Percentiles rank a stretch among this genome's conserved stretches.
Evolutionary conservation across 805 yeast genomes (phyloP).

Genomic region (Candida xyloterini): DNA sequence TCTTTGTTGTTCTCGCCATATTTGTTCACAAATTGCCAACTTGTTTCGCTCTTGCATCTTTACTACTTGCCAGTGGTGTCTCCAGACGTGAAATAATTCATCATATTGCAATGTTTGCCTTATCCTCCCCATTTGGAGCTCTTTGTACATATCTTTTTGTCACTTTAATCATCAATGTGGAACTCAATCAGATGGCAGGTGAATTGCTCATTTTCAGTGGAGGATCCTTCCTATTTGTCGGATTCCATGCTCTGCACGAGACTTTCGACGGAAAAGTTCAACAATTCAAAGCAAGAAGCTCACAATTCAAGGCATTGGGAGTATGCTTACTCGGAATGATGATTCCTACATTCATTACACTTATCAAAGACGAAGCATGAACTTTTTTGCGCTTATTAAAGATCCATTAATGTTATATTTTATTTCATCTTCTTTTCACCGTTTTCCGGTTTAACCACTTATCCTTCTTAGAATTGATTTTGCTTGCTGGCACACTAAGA

Average conservation of each 20-base stretch:
- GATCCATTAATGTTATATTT: constrained; percentile 2
- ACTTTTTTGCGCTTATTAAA: constrained; percentile 4
- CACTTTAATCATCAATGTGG: constrained; percentile 7
- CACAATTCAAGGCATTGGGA: constrained; percentile 14
- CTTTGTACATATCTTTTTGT: constrained; percentile 41
- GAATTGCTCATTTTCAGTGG: constrained; percentile 60
- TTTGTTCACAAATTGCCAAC: constrained; percentile 75
- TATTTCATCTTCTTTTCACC: constrained; percentile 16
- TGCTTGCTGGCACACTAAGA: constrained; percentile 24
- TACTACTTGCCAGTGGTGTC: constrained; percentile 41
- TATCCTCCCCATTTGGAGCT: constrained; percentile 62
- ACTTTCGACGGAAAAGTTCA: constrained; percentile 21
- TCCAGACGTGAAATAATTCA: constrained; percentile 34
- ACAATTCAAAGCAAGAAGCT: neutral
- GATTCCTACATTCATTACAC: constrained; percentile 26
- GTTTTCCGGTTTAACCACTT: constrained; percentile 30
- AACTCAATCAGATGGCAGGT: constrained; percentile 41
- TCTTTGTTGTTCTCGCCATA: constrained; percentile 55
- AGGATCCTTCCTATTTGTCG: constrained; percentile 72
- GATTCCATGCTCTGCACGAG: constrained; percentile 59
- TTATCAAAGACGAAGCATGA: constrained; percentile 23
- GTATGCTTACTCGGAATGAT: constrained; percentile 30
- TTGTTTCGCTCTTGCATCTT: constrained; percentile 60
- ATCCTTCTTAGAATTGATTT: constrained; percentile 20
- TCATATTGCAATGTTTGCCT: constrained; percentile 53